Base-by-base conservation (phyloP, 257 asterid genomes). In the Gentiana macrophylla region DNA sequence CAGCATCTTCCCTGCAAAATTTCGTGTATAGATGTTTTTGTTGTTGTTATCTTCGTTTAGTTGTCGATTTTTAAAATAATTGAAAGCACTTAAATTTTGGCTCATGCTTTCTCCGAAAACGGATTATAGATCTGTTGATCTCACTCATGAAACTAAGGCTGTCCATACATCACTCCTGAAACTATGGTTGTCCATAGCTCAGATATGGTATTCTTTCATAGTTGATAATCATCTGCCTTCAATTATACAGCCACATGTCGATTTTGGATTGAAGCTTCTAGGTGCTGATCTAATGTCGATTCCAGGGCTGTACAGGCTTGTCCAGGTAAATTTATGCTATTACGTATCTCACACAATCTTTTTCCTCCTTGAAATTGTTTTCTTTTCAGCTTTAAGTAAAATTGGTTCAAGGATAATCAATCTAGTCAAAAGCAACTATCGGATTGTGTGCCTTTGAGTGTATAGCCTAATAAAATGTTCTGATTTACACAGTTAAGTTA, bases 211-310 rank as follows among this genome's bases (percentile, higher is more conserved):
- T n/a, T 33, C 12, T 35, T 5, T 24, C n/a, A 48, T 54, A 10
- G 5, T 4, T 53, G 5, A 4, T 34, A 10, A 32, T 4, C 43
- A 35, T 34, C 54, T 67, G 62, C 52, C 57, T 34, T 61, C 64
- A 64, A n/a, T 51, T 70, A 71, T 65, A 49, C 80, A 92, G 98
- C 98, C 98, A 60, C 95, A 88, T 68, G 86, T 88, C 64, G 98
- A 92, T 77, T 92, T 92, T 36, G 98, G 98, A 15, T 73, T 92
- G 69, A 92, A 79, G 82, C 80, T 88, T 53, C 63, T 62, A 52
- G 97, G 97, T 60, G 97, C 95, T 64, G 98, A 92, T 83, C 94
- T 92, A 64, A 92, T 88, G 98, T 88, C 98, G 50, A 77, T 92
- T 74, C 98, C 98, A 55, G 97, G 97, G 53, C 37, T 80, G 44